A percentile compares a stretch with the other conserved stretches of the same genome.
phyloP scores from a whole-genome alignment of 1,139 yeast species.

The Saccharomyces hybrid region DNA sequence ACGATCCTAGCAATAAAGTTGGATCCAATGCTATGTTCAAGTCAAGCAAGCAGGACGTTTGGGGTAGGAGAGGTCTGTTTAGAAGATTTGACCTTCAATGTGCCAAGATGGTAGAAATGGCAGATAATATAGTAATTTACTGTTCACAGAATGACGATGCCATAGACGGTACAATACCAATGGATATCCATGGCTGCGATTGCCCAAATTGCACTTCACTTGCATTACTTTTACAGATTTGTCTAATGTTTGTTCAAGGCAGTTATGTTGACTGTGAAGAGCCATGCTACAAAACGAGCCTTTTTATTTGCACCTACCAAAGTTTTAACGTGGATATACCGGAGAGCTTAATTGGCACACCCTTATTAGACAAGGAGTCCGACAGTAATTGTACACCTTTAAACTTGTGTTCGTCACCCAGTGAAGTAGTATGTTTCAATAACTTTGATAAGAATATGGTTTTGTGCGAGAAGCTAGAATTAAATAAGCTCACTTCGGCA shows the following conservation, averaged over 20 bases:
- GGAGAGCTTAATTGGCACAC: constrained; percentile 21
- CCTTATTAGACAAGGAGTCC: constrained; percentile 15
- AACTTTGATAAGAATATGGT: constrained; percentile 71
- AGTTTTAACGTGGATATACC: constrained; percentile 14
- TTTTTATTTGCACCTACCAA: constrained; percentile 10
- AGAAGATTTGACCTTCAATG: constrained; percentile 31
- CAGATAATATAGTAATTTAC: constrained; percentile 23
- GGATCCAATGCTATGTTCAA: neutral
- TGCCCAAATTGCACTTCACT: constrained; percentile 18
- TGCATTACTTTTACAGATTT: constrained; percentile 14
- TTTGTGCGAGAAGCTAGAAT: constrained; percentile 71
- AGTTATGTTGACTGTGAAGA: constrained; percentile 16
- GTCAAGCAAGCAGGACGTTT: neutral
- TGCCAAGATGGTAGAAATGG: constrained; percentile 26
- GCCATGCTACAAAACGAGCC: constrained; percentile 12
- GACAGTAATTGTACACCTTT: constrained; percentile 15
- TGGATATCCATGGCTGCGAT: constrained; percentile 3
- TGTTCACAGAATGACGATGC: constrained; percentile 10
- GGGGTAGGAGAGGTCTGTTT: constrained; percentile 14
- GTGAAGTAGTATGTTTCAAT: constrained; percentile 32
- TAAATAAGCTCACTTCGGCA: constrained; percentile 77
- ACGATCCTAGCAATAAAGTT: neutral
- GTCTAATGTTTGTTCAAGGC: constrained; percentile 16
- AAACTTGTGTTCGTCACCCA: constrained; percentile 25
- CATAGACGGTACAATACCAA: neutral